phyloP scores from a whole-genome alignment of 148 eudicot genomes.

The Pharnaceum exiguum region DNA sequence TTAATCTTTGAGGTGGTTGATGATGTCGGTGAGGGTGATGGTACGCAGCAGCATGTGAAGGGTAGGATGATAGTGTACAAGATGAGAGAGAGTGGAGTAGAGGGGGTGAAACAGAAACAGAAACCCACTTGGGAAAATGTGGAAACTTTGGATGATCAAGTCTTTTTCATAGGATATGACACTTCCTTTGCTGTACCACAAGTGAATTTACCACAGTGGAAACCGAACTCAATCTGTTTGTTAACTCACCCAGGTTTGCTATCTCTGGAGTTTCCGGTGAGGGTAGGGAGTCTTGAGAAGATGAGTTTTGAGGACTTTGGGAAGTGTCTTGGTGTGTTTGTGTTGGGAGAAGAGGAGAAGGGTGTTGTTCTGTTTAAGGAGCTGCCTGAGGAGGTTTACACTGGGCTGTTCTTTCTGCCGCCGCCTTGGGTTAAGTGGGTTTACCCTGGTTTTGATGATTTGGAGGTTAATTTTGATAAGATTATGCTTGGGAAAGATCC shows the following conservation, averaged over 20 bases:
- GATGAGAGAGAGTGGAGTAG: not conserved
- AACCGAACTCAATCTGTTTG: not conserved
- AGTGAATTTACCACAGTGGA: not conserved
- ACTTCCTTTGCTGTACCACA: not conserved
- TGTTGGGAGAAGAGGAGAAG: not conserved
- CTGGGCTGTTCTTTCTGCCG: not conserved
- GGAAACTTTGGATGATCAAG: not conserved
- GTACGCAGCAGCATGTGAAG: too few relatives aligned
- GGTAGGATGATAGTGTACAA: too few relatives aligned
- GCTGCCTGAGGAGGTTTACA: not conserved
- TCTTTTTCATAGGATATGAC: not conserved
- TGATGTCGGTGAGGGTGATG: not conserved
- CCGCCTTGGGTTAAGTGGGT: constrained; percentile 4
- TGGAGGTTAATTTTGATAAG: not conserved
- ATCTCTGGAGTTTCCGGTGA: not conserved
- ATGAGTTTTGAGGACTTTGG: not conserved
- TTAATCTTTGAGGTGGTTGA: not conserved
- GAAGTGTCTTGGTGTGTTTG: not conserved
- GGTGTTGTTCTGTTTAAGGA: not conserved
- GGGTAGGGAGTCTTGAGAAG: not conserved
- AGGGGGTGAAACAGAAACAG: not conserved
- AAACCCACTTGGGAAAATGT: not conserved
- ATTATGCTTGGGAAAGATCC: too few relatives aligned
- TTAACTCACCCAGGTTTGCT: not conserved
- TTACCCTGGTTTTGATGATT: not conserved